Conservation (phyloP, 2,329 filamentous ascomycete genomes). For the Paraconiothyrium brasiliense region DNA sequence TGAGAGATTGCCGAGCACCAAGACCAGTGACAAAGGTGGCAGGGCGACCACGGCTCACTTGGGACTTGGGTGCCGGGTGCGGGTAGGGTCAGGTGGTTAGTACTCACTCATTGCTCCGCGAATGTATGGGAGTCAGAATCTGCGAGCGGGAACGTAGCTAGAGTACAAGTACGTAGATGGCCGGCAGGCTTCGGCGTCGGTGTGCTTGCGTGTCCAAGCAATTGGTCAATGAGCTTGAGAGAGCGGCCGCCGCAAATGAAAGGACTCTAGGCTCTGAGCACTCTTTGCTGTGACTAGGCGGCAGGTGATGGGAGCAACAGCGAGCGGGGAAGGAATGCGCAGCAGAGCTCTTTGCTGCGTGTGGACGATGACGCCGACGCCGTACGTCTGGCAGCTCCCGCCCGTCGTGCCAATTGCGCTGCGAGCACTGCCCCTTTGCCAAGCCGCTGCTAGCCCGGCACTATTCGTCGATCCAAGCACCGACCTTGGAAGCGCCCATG, state of each 20-base stretch:
- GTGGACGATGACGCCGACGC: conserved; percentile 8
- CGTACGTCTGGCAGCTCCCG: conserved; percentile 3
- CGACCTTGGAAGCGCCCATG: neutral
- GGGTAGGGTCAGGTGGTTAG: neutral
- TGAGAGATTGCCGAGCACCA: conserved; percentile 12
- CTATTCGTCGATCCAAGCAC: neutral
- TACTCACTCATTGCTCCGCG: conserved; percentile 16
- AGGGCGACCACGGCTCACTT: conserved; percentile 1
- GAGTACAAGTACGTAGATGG: conserved; percentile 2
- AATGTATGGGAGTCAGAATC: conserved; percentile 9
- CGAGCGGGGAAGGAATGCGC: conserved; percentile 6
- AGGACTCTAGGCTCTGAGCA: neutral
- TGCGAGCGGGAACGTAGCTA: conserved; percentile 7
- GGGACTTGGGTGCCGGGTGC: neutral
- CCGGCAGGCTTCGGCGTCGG: neutral
- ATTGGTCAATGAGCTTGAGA: conserved; percentile 9
- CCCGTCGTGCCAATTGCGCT: conserved; percentile 7
- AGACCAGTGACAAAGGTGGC: conserved; percentile 17
- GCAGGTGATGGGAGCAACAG: conserved; percentile 4
- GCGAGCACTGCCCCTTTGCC: conserved; percentile 15
- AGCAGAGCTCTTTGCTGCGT: neutral
- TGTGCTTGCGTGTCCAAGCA: conserved; percentile 2
- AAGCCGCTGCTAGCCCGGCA: neutral
- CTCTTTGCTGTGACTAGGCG: neutral
- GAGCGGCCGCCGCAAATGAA: neutral